Evolutionary conservation across 2,329 filamentous ascomycete genomes (phyloP), one percentile per base, ranked within the genome.

Genomic region (Aschersonia sp.): DNA sequence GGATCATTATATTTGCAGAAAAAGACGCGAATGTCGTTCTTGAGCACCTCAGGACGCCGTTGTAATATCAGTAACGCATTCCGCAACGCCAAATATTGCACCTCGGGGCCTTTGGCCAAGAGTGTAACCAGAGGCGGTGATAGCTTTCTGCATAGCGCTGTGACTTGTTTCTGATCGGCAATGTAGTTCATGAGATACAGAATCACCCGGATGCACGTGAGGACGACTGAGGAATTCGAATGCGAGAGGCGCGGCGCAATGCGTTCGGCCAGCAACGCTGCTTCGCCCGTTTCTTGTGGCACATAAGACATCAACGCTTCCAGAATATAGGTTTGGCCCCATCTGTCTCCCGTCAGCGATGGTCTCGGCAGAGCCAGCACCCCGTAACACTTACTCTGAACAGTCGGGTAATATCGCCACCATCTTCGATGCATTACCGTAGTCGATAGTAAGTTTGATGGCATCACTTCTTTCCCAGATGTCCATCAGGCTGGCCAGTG

Each of bases 1-100:
- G 92, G 92, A 61, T 98, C 92, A 64, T 98, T 98, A 68, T 98
- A 98, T 73, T 98, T 98, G 80, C 92, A 98, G 68, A 98, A 98
- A 69, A 98, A 98, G 32, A 98, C 92, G 44, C 92, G 81, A 52
- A 98, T 97, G 64, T 98, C 92, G 65, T 96, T 97, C 53, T 89
- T 80, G 47, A 98, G 68, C 6, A 98, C 91, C 59, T 97, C 92
- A 0, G 92, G 92, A 48, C 91, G 77, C 57, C 91, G 77, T 64
- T 98, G 92, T 47, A 98, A 71, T 55, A 98, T 98, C 10, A 98
- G 73, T 2, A 98, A 75, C 0, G 92, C 92, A 61, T 98, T 98
- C 53, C 92, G 77, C 20, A 98, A 75, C 0, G 92, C 92, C 5
- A 98, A 75, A 61, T 98, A 98, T 63, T 98, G 92, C n/a, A 98